phyloP scores from a whole-genome alignment of 2,329 filamentous ascomycete genomes.

The Ophiosphaerella herpotricha region DNA sequence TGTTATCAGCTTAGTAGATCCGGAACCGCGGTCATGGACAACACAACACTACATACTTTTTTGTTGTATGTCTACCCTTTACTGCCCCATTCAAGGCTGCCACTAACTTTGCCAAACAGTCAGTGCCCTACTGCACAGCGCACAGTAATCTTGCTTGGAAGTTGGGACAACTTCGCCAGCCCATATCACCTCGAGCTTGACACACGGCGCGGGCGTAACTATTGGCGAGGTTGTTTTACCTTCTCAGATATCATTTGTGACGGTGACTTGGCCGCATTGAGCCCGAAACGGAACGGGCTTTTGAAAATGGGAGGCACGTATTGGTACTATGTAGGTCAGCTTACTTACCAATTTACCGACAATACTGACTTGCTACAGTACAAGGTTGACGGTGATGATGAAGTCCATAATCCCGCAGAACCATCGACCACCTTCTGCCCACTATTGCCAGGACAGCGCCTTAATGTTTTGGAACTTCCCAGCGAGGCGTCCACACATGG shows the following conservation, averaged over 20 bases:
- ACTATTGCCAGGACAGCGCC: constrained; percentile 81
- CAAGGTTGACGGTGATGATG: constrained; percentile 78
- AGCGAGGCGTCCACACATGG: constrained; percentile 66
- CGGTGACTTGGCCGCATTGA: constrained; percentile 61
- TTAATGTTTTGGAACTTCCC: constrained; percentile 85
- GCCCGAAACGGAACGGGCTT: constrained; percentile 70
- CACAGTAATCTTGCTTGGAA: constrained; percentile 82
- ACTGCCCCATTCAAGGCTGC: constrained; percentile 14
- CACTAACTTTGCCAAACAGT: constrained; percentile 34
- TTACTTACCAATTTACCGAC: not conserved
- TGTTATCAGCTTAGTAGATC: constrained; percentile 34
- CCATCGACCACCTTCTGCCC: constrained; percentile 81
- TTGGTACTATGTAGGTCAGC: constrained; percentile 83
- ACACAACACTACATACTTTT: constrained; percentile 70
- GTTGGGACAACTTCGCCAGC: constrained; percentile 91
- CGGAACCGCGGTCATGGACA: constrained; percentile 37
- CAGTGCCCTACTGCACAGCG: constrained; percentile 54
- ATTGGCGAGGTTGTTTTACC: constrained; percentile 86
- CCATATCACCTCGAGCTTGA: constrained; percentile 83
- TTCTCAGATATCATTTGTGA: constrained; percentile 87
- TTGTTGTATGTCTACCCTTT: constrained; percentile 43
- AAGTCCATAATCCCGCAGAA: constrained; percentile 73
- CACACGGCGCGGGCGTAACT: constrained; percentile 69
- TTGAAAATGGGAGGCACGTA: constrained; percentile 92
- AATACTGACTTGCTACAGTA: constrained; percentile 62